Base-by-base conservation (phyloP, 2,329 filamentous ascomycete genomes). In the Diplocarpon mali region DNA sequence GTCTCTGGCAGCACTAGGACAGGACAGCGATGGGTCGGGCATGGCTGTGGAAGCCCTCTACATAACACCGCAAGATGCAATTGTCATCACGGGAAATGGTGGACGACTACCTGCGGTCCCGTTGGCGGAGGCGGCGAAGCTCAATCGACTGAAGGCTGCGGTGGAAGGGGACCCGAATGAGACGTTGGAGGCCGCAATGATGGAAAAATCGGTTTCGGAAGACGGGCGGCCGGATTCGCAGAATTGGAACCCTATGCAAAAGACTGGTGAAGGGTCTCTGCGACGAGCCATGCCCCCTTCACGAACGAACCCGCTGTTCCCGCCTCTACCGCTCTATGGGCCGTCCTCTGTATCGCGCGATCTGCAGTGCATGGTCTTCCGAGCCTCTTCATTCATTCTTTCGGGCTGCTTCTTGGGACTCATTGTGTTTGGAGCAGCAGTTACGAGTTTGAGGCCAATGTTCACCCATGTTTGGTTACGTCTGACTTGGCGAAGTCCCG, bases 271-370 rank as follows among this genome's bases (percentile, higher is more conserved):
- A 17, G 68, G 64, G 11, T 69, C 69, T 13, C 53, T 76, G 14
- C 62, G 64, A 35, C 65, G 60, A 46, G 60, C 70, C 12, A 72
- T 71, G 65, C 80, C 83, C 0, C 77, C 79, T 1, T 79, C 79
- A 7, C 73, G 77, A 51, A 89, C 85, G 2, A 81, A 89, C 53
- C 83, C 85, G 2, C 67, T 94, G 5, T 95, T 95, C 53, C 88
- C 88, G 5, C 85, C 86, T 2, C 64, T 95, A 8, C 88, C 88
- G 0, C 68, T 86, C 1, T 95, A 94, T 56, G 85, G 85, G 0
- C 82, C 86, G 0, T 79, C 87, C 0, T 80, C 83, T 0, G 41
- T 75, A 0, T 46, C 81, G n/a, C 72, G 79, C 38, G 70, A 76
- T 28, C 28, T 87, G 1, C 81, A 89, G 53, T 85, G 77, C 58